A percentile compares a stretch with the other conserved stretches of the same genome.
Conservation (phyloP, 257 asterid genomes). For the Cinchona pubescens region DNA sequence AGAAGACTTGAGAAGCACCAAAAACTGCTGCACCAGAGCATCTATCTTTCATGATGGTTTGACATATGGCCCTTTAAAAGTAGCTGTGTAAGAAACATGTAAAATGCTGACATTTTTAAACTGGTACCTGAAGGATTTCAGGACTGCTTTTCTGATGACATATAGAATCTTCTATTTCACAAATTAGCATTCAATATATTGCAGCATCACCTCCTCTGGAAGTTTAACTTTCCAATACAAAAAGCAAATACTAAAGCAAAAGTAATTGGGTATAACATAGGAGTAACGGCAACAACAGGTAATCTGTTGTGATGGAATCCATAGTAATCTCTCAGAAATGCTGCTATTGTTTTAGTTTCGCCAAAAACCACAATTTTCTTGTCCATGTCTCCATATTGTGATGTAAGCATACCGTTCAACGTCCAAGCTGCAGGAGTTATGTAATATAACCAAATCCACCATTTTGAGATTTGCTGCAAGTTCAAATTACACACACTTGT, state of each 20-base stretch:
- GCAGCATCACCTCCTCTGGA: conserved; percentile 29
- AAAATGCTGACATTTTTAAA: too few relatives aligned
- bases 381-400: conserved; percentile 29
- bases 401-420: conserved; percentile 21
- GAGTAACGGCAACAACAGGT: conserved; percentile 29
- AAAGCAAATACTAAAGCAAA: conserved; percentile 26
- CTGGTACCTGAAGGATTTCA: too few relatives aligned
- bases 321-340: conserved; percentile 17
- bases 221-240: conserved; percentile 27
- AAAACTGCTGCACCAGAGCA: too few relatives aligned
- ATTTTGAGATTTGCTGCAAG: conserved; percentile 26
- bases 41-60: too few relatives aligned
- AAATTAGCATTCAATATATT: too few relatives aligned
- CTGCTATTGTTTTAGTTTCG: conserved; percentile 19
- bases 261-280: conserved; percentile 14
- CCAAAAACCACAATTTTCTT: conserved; percentile 21
- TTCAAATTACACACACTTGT: neutral
- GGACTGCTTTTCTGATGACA: too few relatives aligned
- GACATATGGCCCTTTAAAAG: too few relatives aligned
- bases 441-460: conserved; percentile 33
- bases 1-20: too few relatives aligned
- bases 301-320: conserved; percentile 20
- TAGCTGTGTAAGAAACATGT: too few relatives aligned
- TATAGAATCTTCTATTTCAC: too few relatives aligned
- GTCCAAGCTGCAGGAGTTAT: conserved; percentile 26